Conservation (phyloP, 2,329 filamentous ascomycete species). For the Claviceps sp. region DNA sequence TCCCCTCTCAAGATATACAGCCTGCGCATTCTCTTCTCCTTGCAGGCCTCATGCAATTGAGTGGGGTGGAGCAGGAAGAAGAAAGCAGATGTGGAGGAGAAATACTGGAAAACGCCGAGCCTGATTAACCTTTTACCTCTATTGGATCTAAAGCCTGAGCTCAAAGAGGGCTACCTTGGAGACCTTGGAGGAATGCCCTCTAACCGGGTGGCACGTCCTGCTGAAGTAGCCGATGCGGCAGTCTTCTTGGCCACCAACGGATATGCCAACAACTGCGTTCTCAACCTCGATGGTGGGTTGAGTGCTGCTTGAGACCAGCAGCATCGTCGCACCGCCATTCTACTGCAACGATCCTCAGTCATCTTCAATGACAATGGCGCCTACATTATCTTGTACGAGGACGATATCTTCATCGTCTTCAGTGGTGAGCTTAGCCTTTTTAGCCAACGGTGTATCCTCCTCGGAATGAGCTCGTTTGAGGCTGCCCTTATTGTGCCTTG, state of each 20-base stretch:
- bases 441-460: constrained; percentile 27
- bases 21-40: neutral
- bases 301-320: constrained; percentile 42
- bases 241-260: constrained; percentile 63
- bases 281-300: constrained; percentile 77
- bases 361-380: constrained; percentile 56
- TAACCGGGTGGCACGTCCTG: constrained; percentile 50
- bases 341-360: constrained; percentile 21
- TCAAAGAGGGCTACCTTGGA: constrained; percentile 25
- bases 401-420: constrained; percentile 24
- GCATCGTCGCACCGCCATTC: neutral
- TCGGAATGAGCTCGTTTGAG: constrained; percentile 35
- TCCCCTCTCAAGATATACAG: constrained; percentile 4
- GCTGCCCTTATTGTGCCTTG: constrained; percentile 17
- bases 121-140: constrained; percentile 25
- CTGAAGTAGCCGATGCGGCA: constrained; percentile 69
- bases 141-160: constrained; percentile 24
- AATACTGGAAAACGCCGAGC: neutral
- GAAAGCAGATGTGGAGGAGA: neutral
- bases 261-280: constrained; percentile 76
- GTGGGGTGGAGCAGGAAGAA: neutral
- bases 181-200: constrained; percentile 38
- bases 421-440: constrained; percentile 33
- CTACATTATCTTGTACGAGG: constrained; percentile 39
- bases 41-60: neutral